phyloP scores from a whole-genome alignment of 768 basidiomycete species.

The Phlebiopsis flavidoalba region DNA sequence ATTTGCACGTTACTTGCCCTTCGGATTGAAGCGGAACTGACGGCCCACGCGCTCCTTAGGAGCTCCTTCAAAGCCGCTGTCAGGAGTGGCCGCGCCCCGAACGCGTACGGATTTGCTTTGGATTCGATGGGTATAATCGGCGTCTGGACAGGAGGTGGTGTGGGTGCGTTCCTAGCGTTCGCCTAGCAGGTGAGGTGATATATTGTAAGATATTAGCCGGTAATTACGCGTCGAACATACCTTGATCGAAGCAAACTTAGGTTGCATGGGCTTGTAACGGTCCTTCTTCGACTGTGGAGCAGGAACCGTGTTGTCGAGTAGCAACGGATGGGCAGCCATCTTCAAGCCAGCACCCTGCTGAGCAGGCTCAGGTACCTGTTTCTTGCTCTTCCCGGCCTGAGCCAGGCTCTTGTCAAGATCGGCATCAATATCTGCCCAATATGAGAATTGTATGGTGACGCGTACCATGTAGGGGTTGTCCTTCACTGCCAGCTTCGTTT shows the following conservation, averaged over 20 bases:
- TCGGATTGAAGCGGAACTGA: constrained; percentile 81
- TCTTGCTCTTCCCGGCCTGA: constrained; percentile 50
- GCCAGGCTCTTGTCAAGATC: constrained; percentile 40
- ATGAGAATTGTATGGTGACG: neutral
- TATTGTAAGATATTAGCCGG: neutral
- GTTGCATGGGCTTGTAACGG: constrained; percentile 96
- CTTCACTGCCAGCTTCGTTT: constrained; percentile 66
- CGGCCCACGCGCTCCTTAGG: constrained; percentile 68
- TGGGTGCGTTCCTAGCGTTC: constrained; percentile 71
- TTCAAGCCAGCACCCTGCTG: constrained; percentile 82
- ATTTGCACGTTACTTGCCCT: constrained; percentile 86
- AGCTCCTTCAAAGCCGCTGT: constrained; percentile 66
- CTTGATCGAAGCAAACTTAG: constrained; percentile 96
- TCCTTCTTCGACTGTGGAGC: constrained; percentile 79
- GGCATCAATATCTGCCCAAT: neutral
- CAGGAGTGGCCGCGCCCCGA: constrained; percentile 40
- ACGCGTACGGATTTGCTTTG: constrained; percentile 72
- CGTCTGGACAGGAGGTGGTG: constrained; percentile 43
- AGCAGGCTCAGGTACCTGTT: constrained; percentile 52
- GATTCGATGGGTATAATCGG: constrained; percentile 35
- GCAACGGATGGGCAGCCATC: constrained; percentile 86
- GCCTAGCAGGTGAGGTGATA: constrained; percentile 35
- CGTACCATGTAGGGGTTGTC: constrained; percentile 87
- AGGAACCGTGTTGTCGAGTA: constrained; percentile 61
- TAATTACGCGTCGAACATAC: constrained; percentile 30